Evolutionary conservation across 2,329 filamentous ascomycete species (phyloP).

Genomic region (Trichoderma arundinaceum): DNA sequence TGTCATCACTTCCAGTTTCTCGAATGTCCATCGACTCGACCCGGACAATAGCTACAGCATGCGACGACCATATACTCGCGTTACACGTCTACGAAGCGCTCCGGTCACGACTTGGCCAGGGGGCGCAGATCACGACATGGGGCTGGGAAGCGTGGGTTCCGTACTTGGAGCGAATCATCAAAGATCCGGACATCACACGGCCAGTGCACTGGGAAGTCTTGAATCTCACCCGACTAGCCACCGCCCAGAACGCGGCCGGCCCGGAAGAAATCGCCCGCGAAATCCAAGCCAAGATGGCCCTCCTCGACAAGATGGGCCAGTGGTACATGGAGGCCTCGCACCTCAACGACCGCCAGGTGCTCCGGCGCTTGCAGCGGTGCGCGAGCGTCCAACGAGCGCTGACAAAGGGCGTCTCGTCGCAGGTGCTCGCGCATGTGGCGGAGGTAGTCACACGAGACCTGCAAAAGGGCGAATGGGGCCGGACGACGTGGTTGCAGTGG

Average conservation of each 20-base stretch:
- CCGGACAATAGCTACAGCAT: constrained; percentile 33
- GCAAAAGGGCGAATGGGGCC: constrained; percentile 42
- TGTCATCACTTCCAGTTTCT: constrained; percentile 29
- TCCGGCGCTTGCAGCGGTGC: constrained; percentile 42
- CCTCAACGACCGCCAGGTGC: constrained; percentile 41
- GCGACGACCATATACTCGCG: constrained; percentile 39
- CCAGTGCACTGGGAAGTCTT: constrained; percentile 41
- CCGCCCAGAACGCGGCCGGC: not conserved
- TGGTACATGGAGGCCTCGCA: constrained; percentile 41
- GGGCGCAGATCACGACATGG: constrained; percentile 35
- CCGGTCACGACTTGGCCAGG: constrained; percentile 19
- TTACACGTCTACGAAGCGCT: constrained; percentile 37
- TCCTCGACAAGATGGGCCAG: constrained; percentile 42
- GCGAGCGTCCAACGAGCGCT: constrained; percentile 38
- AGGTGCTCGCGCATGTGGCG: constrained; percentile 40
- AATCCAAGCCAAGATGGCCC: constrained; percentile 36
- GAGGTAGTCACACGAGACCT: constrained; percentile 44
- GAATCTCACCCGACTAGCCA: constrained; percentile 31
- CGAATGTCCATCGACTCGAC: constrained; percentile 29
- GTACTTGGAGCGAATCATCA: constrained; percentile 44
- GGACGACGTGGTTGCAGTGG: constrained; percentile 42
- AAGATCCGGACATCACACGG: constrained; percentile 39
- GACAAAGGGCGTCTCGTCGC: constrained; percentile 36
- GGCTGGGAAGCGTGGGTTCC: constrained; percentile 44
- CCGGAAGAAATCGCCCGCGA: constrained; percentile 29